Evolutionary conservation across 2,329 filamentous ascomycete species (phyloP), one percentile per base, ranked within the genome.

Genomic region (Paraphaeosphaeria sporulosa): DNA sequence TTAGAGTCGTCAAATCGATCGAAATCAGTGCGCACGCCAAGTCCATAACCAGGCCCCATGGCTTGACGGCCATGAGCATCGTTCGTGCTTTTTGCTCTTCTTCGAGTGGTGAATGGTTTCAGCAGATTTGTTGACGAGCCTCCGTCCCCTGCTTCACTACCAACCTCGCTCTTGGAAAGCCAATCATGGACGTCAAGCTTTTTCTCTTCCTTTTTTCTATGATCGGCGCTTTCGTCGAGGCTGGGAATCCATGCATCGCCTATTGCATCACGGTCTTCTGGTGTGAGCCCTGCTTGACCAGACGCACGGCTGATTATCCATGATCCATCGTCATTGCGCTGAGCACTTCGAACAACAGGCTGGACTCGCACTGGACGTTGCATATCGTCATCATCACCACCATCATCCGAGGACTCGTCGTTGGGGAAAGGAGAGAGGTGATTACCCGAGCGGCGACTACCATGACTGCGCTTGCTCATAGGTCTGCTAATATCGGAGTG

Each of bases 161-260:
- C 80, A 13, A 80, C 79, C 57, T 79, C 76, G 57, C 74, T 80
- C 55, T 74, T 78, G 15, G 75, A 80, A 3, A 86, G 79, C 85
- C 85, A 87, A 23, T 80, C 76, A 54, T 80, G 78, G 36, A 87
- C 85, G 55, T 85, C 83, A 9, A 79, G 76, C 59, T 85, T 85
- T 66, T 82, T 85, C 53, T 85, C 82, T 3, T 81, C 78, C 34
- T 80, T 73, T 36, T 81, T 75, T 52, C 81, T 79, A 59, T 81
- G 75, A 46, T 81, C 75, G 50, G 81, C 79, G 51, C 85, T 74
- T 27, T 87, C 84, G 50, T 84, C 83, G 8, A 85, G 75, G 51
- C 80, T 86, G 15, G 78, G 78, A 4, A 85, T 76, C 48, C 78
- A 78, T 17, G 76, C 72, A 55, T 83, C 71, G 4, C 71, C 73